Conservation (phyloP, 139 green algal species). For the Micractinium sp. region DNA sequence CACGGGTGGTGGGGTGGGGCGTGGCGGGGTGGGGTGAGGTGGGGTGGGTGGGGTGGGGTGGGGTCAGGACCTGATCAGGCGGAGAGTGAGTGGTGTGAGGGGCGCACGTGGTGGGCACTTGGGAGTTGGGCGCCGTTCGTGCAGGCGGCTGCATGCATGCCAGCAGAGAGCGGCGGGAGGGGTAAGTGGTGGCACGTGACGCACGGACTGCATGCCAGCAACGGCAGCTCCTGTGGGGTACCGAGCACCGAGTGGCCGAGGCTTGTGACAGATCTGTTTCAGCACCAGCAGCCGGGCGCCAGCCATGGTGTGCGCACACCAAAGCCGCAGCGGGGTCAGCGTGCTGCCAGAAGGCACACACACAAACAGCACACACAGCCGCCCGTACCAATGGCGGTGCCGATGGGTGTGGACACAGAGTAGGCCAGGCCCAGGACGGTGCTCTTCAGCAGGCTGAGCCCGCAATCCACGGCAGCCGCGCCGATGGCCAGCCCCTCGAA, state of each 20-base stretch:
- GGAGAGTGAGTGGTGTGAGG: no score
- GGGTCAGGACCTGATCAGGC: no score
- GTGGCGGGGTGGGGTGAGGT: neutral
- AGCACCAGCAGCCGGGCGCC: no score
- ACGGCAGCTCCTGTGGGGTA: no score
- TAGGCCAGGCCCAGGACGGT: neutral
- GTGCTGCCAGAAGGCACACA: neutral
- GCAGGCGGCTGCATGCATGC: neutral
- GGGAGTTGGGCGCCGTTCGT: neutral
- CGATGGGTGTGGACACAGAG: slow-evolving; percentile 24
- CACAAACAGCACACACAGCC: neutral
- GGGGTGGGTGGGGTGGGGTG: neutral
- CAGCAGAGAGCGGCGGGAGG: no score
- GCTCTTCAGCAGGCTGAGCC: neutral
- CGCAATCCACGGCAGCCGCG: slow-evolving; percentile 14
- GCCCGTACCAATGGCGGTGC: slow-evolving; percentile 14
- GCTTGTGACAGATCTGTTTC: no score
- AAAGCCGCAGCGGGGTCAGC: neutral
- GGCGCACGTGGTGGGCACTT: neutral
- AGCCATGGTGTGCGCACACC: no score
- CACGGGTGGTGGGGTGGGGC: neutral
- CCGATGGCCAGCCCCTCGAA: slow-evolving; percentile 40
- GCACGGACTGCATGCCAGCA: no score
- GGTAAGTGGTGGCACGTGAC: no score
- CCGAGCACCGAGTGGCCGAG: no score